phyloP scores from a whole-genome alignment of 495 filamentous ascomycete genomes.

The Neurospora sp. region DNA sequence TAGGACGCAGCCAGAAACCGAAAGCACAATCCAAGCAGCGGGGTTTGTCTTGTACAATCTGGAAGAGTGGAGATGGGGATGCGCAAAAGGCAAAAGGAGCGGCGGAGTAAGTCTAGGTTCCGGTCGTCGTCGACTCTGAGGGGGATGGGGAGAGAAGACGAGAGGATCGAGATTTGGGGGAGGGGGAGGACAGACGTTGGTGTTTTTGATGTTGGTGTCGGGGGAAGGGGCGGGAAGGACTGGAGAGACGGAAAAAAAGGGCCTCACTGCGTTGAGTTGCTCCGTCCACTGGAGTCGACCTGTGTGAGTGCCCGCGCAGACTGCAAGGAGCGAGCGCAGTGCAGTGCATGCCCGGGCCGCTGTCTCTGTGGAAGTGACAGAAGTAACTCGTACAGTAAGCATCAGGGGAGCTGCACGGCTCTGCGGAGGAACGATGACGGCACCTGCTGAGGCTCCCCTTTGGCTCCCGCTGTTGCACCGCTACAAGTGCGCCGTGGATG shows the following conservation, averaged over 20 bases:
- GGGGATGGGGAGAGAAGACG: background rate
- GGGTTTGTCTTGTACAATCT: conserved; percentile 1
- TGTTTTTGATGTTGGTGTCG: background rate
- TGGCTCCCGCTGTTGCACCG: background rate
- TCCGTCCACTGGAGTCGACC: background rate
- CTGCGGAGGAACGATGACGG: background rate
- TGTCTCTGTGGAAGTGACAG: background rate
- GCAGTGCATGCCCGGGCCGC: background rate
- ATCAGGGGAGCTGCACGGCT: background rate
- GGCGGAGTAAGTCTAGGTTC: conserved; percentile 43
- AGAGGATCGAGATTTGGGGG: background rate
- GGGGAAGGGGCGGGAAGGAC: conserved; percentile 4
- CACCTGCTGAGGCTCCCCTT: background rate
- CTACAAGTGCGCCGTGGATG: background rate
- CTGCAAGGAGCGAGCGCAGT: background rate
- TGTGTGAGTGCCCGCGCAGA: background rate
- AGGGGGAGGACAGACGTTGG: background rate
- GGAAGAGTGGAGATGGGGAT: conserved; percentile 16
- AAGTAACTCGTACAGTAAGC: background rate
- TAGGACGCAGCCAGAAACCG: conserved; percentile 2
- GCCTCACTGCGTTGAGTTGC: background rate
- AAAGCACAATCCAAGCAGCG: background rate
- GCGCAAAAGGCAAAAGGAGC: conserved; percentile 26
- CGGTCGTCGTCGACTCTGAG: background rate
- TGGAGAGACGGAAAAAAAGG: conserved; percentile 1